Percentiles rank a stretch among this genome's conserved stretches.
Conservation (phyloP, 2,329 filamentous ascomycete species). For the Kalmusia sp. region DNA sequence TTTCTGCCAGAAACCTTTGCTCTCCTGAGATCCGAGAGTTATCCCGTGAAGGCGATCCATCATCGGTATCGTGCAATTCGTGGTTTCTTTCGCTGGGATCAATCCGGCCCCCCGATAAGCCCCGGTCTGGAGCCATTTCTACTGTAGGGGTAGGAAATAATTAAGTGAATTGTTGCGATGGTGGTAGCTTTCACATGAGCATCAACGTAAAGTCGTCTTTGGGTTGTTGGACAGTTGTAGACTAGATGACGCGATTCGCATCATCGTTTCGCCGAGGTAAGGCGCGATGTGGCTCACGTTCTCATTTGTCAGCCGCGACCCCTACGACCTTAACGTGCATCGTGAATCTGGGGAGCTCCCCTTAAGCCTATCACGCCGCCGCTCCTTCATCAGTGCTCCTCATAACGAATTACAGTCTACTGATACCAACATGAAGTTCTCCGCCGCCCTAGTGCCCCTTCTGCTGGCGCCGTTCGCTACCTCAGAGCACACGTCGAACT, state of each 20-base stretch:
- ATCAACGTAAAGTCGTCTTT: neutral
- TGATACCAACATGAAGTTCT: conserved; percentile 33
- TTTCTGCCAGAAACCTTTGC: conserved; percentile 34
- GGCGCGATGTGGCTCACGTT: conserved; percentile 10
- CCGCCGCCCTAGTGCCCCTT: conserved; percentile 32
- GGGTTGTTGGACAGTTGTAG: neutral
- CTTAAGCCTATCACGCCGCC: too few relatives aligned
- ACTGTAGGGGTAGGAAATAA: neutral
- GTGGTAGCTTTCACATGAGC: neutral
- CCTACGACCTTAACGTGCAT: conserved; percentile 22
- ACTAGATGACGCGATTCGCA: conserved; percentile 31
- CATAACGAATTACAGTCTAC: too few relatives aligned
- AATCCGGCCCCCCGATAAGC: conserved; percentile 19
- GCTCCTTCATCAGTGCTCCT: too few relatives aligned
- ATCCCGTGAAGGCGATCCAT: conserved; percentile 20
- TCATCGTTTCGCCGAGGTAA: conserved; percentile 2
- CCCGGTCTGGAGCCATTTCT: conserved; percentile 46
- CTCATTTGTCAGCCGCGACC: conserved; percentile 36
- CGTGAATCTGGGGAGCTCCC: conserved; percentile 12
- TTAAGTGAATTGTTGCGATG: neutral
- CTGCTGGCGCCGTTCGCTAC: conserved; percentile 51
- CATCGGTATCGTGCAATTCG: conserved; percentile 23
- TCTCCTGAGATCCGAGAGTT: conserved; percentile 23
- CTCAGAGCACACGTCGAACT: conserved; percentile 94
- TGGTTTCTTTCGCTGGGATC: conserved; percentile 28